phyloP scores from a whole-genome alignment of 345 rosid species.

The Citrus trifoliata region DNA sequence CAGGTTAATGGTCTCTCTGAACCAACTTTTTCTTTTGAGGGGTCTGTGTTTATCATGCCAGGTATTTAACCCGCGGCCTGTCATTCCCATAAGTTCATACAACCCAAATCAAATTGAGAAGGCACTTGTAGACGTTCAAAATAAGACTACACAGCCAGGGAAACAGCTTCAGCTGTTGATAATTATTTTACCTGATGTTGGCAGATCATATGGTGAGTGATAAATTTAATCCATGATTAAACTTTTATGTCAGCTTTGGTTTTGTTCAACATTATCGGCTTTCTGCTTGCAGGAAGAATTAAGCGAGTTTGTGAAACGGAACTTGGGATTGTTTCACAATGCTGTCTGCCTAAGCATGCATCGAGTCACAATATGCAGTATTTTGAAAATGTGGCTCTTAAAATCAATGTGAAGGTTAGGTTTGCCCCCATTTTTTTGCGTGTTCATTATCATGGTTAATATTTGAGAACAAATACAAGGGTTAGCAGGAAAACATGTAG shows the following conservation, averaged over 20 bases:
- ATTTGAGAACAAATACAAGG: not conserved
- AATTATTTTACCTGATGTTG: constrained; percentile 57
- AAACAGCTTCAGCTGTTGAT: constrained; percentile 54
- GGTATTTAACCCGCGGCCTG: constrained; percentile 40
- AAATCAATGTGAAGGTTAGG: constrained; percentile 81
- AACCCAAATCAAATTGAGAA: constrained; percentile 42
- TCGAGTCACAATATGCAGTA: constrained; percentile 39
- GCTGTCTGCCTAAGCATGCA: constrained; percentile 55
- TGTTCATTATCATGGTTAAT: not conserved
- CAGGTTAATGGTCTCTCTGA: not conserved
- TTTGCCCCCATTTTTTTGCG: not conserved
- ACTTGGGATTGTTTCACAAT: constrained; percentile 74
- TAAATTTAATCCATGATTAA: not conserved
- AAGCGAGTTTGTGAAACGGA: constrained; percentile 73
- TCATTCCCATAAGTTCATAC: constrained; percentile 27
- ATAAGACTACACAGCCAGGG: not conserved
- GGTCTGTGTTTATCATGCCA: not conserved
- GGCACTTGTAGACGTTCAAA: constrained; percentile 37
- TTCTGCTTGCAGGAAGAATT: constrained; percentile 40
- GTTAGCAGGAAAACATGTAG: not conserved
- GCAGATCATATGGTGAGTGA: constrained; percentile 57
- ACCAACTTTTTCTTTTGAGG: not conserved
- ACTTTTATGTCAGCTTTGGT: not conserved
- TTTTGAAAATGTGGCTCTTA: constrained; percentile 58
- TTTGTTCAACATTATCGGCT: not conserved